These are phyloP conservation scores for Paramecium bursaria DNA, from an alignment of 73 alveolate genomes.

Conservation along the genomic window DNA sequence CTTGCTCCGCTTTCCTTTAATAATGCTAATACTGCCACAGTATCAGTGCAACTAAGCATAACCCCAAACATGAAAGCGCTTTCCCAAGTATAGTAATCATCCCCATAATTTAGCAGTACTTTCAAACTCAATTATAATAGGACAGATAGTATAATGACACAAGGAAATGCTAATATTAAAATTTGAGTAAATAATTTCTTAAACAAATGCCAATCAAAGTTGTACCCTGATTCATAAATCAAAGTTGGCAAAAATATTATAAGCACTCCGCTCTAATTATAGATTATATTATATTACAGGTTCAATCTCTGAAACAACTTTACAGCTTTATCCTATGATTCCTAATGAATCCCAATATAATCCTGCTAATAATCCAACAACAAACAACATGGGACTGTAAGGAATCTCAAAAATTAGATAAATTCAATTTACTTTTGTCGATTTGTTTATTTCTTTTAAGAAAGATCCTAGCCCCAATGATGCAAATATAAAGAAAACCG, in stretches of 20 bases:
- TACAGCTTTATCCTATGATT: constrained; percentile 34
- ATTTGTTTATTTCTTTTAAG: constrained; percentile 58
- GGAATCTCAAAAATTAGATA: constrained; percentile 18
- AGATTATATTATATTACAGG: constrained; percentile 18
- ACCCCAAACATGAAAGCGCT: constrained; percentile 82
- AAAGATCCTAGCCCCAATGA: constrained; percentile 60
- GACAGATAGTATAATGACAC: constrained; percentile 65
- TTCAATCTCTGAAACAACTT: constrained; percentile 31
- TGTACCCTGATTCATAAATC: constrained; percentile 71
- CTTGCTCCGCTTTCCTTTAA: constrained; percentile 83
- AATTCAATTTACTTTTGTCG: constrained; percentile 11
- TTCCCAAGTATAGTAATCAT: constrained; percentile 73
- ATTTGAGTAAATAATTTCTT: constrained; percentile 65
- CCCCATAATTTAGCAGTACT: constrained; percentile 70
- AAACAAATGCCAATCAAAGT: constrained; percentile 73
- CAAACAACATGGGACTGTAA: constrained; percentile 68
- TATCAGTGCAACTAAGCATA: constrained; percentile 80
- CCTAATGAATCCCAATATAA: constrained; percentile 65
- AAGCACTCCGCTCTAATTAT: constrained; percentile 55
- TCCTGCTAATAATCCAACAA: constrained; percentile 61
- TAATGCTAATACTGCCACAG: constrained; percentile 81
- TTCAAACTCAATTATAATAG: constrained; percentile 56
- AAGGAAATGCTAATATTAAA: constrained; percentile 69
- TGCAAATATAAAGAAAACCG: constrained; percentile 55
- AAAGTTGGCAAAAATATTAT: constrained; percentile 67